A percentile compares a stretch with the other conserved stretches of the same genome.
Conservation (phyloP, 2,329 filamentous ascomycete species). For the Penicillium sp. region DNA sequence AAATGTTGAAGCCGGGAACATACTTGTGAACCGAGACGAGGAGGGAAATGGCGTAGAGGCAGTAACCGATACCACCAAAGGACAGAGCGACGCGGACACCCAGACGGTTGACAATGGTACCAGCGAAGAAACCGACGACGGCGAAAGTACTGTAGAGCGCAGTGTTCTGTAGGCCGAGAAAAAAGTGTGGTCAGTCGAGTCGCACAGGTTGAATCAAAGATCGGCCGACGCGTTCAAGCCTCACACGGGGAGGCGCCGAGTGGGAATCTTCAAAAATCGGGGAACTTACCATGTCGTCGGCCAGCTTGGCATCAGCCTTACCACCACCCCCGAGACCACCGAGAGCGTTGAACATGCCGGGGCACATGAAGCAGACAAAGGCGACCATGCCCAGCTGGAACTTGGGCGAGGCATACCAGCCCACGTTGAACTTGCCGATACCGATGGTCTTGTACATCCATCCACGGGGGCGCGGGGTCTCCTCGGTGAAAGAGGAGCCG, state of each 20-base stretch:
- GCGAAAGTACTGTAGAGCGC: constrained; percentile 72
- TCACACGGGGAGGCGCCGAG: neutral
- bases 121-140: constrained; percentile 63
- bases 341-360: constrained; percentile 68
- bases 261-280: neutral
- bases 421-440: constrained; percentile 52
- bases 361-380: constrained; percentile 68
- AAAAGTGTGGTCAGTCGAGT: neutral
- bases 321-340: constrained; percentile 63
- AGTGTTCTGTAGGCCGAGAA: constrained; percentile 47
- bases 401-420: constrained; percentile 71
- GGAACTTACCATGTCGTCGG: constrained; percentile 52
- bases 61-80: constrained; percentile 48
- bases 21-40: constrained; percentile 48
- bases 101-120: constrained; percentile 47
- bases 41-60: constrained; percentile 42
- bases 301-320: constrained; percentile 52
- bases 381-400: constrained; percentile 68
- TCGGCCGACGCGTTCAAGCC: neutral
- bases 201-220: neutral
- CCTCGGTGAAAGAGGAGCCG: neutral
- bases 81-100: constrained; percentile 44
- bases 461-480: constrained; percentile 19
- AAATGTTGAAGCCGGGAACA: constrained; percentile 50
- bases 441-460: constrained; percentile 61